Base-by-base conservation (phyloP, 1,284 basidiomycete species). In the Inonotus obliquus region DNA sequence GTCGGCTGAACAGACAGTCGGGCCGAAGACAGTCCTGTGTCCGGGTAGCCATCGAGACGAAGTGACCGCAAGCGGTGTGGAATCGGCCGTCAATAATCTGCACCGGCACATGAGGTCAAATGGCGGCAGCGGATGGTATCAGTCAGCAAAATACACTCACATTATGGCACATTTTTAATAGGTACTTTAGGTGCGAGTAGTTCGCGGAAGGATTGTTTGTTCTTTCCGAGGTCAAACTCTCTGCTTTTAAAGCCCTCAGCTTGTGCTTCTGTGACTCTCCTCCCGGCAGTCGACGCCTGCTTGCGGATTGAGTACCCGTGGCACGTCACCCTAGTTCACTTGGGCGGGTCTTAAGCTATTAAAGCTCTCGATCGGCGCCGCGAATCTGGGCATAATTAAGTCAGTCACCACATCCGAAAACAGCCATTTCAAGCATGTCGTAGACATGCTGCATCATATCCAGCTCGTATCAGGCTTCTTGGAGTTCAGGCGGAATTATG, bases 1-100 rank as follows among this genome's bases (percentile, higher is more conserved):
- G 77, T 70, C 75, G 72, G 70, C 90, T 91, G 73, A 92, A 92
- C 63, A 89, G 72, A 71, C 89, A 92, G 67, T 83, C 80, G 4
- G 75, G 69, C 60, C 76, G 76, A 55, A 83, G 71, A 68, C 89
- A 92, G 70, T 92, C 89, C 68, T 87, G 80, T 53, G 81, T 73
- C 60, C 79, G 81, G 23, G 89, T 89, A 45, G 85, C 81, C 82
- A 92, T 87, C 56, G 84, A 80, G 63, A 84, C 76, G 72, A 92
- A 91, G 72, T 92, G 89, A n/a, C 82, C 80, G 73, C 89, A 92
- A 58, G 74, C 72, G 14, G 83, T 83, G 75, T 90, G 82, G 74
- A 80, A 89, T 66, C 89, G 84, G 63, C 90, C 89, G 70, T 92
- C 89, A 66, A 89, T 84, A 66, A 91, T 80, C 89, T 91, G 68